Evolutionary conservation across 495 filamentous ascomycete species (phyloP).

Genomic region (Annulohypoxylon bovei): DNA sequence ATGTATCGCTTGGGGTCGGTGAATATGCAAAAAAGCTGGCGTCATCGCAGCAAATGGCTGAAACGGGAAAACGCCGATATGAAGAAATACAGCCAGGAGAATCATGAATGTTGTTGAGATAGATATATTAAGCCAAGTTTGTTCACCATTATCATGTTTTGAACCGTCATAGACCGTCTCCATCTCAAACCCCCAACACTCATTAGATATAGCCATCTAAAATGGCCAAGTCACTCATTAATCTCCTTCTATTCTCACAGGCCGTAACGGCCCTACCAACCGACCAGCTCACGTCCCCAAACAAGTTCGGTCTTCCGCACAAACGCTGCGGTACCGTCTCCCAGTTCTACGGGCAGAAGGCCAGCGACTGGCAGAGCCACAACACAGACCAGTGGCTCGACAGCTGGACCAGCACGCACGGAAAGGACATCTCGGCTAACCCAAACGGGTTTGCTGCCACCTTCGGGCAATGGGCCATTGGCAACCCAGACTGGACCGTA

Average conservation of each 20-base stretch:
- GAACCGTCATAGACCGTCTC: neutral
- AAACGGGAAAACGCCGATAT: neutral
- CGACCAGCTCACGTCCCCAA: neutral
- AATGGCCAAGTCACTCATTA: neutral
- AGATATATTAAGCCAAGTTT: neutral
- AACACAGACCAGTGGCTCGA: conserved; percentile 1
- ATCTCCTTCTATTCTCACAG: neutral
- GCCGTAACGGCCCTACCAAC: neutral
- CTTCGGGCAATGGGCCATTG: conserved; percentile 18
- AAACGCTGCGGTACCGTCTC: neutral
- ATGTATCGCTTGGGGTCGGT: neutral
- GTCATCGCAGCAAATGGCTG: neutral
- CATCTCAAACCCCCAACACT: neutral
- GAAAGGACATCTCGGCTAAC: neutral
- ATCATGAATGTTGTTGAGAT: neutral
- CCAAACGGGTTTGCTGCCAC: neutral
- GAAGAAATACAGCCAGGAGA: neutral
- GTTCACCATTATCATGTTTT: neutral
- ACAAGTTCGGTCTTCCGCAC: neutral
- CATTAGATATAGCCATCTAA: neutral
- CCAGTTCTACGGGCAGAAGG: neutral
- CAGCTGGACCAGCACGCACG: neutral
- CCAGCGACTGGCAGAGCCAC: neutral
- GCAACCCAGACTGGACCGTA: conserved; percentile 22
- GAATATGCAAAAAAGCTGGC: neutral